Conservation (phyloP, 23 red algal genomes). For the Gracilaria gracilis region DNA sequence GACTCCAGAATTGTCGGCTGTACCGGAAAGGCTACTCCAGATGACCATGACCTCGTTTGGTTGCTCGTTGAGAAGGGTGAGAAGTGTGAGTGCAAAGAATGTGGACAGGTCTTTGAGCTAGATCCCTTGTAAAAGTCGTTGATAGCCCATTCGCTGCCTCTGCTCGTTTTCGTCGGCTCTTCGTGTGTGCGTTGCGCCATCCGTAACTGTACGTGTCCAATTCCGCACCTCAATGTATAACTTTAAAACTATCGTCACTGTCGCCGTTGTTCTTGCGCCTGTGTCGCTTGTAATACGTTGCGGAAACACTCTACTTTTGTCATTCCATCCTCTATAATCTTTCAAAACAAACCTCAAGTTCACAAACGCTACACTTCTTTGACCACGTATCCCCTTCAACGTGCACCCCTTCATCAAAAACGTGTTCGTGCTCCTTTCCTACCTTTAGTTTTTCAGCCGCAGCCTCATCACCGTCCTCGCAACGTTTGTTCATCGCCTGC, state of each 20-base stretch:
- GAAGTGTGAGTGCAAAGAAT: conserved; percentile 68
- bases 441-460: neutral
- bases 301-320: neutral
- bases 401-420: conserved; percentile 20
- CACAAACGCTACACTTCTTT: conserved; percentile 58
- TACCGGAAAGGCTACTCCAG: conserved; percentile 85
- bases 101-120: conserved; percentile 91
- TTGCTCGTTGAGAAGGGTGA: conserved; percentile 81
- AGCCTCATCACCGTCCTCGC: neutral
- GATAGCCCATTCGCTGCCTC: conserved; percentile 2
- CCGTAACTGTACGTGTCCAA: neutral
- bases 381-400: conserved; percentile 65
- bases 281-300: neutral
- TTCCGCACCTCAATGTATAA: neutral
- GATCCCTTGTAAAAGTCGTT: conserved; percentile 64
- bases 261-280: neutral
- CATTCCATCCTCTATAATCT: conserved; percentile 4
- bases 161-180: conserved; percentile 28
- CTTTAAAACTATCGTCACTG: neutral
- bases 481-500: neutral
- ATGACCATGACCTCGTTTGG: conserved; percentile 97
- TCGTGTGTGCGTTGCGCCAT: neutral
- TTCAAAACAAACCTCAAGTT: conserved; percentile 58
- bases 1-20: conserved; percentile 93
- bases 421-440: conserved; percentile 52